Base-by-base conservation (phyloP, 1,284 basidiomycete species). In the Dichomitus squalens region DNA sequence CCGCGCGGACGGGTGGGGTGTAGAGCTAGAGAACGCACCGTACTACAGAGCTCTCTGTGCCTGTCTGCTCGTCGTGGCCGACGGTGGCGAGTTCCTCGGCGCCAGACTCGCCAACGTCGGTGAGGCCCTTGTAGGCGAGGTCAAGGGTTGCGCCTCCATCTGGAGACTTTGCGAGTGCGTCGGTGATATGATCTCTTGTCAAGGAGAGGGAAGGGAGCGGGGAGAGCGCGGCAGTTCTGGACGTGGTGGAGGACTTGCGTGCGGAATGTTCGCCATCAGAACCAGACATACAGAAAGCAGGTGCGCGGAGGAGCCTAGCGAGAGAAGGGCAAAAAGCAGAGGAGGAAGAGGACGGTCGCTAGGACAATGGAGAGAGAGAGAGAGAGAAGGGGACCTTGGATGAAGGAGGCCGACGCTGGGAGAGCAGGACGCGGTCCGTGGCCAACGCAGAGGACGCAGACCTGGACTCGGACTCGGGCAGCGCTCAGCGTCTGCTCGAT, bases 121-220 rank as follows among this genome's bases (percentile, higher is more conserved):
- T 84, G 36, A 97, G 77, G 39, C 81, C 81, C 72, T 88, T 84
- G 71, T 92, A 87, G 54, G 90, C 86, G 54, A 97, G 80, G 69
- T 93, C 87, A 54, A 97, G 78, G 5, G 94, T 96, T 53, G 85
- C 83, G 18, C 93, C 93, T 56, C 81, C 76, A 75, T 96, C 93
- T 5, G 81, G 75, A 31, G 92, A 94, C 61, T 77, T 81, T 43
- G 77, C 73, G 25, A 92, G 71, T 21, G 91, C 92, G 40, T 90
- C 83, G 16, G 78, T 72, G 59, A 94, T 84, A 66, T 87, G 83
- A 8, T 72, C 76, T 60, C 79, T 79, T 54, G 75, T 80, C 44
- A 88, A 75, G 33, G 80, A 78, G 49, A 74, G 73, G 18, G 78
- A 73, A n/a, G 75, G 68, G 7, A 66, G 57, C 16, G 68, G 66